phyloP scores from a whole-genome alignment of 305 asterid genomes.

The Fraxinus sp. region DNA sequence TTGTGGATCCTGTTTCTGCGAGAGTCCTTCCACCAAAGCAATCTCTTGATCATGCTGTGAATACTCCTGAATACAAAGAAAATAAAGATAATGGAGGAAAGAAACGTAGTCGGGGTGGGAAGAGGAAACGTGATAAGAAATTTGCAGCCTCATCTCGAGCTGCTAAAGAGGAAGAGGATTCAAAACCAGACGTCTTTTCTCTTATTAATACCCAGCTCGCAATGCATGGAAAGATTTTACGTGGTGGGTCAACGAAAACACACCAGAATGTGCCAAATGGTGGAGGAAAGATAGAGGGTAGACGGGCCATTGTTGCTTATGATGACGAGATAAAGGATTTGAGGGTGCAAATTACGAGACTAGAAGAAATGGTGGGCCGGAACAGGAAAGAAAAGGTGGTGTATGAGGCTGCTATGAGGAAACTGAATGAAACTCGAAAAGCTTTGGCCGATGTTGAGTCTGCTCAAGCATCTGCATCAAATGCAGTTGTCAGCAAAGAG shows the following conservation, averaged over 20 bases:
- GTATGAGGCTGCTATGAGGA: slow-evolving; percentile 81
- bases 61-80: slow-evolving; percentile 36
- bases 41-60: slow-evolving; percentile 78
- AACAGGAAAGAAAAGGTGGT: slow-evolving; percentile 76
- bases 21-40: slow-evolving; percentile 75
- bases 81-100: slow-evolving; percentile 37
- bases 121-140: slow-evolving; percentile 80
- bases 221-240: slow-evolving; percentile 42
- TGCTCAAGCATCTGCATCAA: slow-evolving; percentile 76
- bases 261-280: slow-evolving; percentile 42
- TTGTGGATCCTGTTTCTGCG: slow-evolving; percentile 66
- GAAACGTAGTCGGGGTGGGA: slow-evolving; percentile 85
- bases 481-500: slow-evolving; percentile 68
- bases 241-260: slow-evolving; percentile 38
- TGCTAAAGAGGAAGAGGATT: slow-evolving; percentile 69
- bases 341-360: slow-evolving; percentile 55
- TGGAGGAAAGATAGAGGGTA: slow-evolving; percentile 60
- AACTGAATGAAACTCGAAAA: slow-evolving; percentile 69
- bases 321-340: slow-evolving; percentile 75
- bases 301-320: slow-evolving; percentile 62
- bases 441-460: slow-evolving; percentile 78
- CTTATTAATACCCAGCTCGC: slow-evolving; percentile 82
- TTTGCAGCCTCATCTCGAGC: slow-evolving; percentile 67
- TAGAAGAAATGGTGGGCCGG: slow-evolving; percentile 88
- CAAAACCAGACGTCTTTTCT: slow-evolving; percentile 63